These are phyloP conservation scores for Mimosa pudica DNA, from an alignment of 306 rosid species.

Conservation along the genomic window DNA sequence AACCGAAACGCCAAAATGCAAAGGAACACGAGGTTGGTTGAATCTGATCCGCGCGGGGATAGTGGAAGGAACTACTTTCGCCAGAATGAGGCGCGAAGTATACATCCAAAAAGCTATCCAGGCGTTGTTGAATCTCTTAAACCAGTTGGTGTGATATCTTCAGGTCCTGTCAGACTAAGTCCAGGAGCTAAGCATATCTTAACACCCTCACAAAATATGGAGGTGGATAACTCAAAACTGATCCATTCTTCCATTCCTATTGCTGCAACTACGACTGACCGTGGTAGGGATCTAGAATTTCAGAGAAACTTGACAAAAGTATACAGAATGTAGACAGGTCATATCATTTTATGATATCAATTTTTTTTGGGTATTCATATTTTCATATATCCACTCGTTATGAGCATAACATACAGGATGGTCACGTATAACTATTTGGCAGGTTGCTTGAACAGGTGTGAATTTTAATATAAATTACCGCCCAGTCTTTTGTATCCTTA, in stretches of 20 bases:
- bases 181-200: constrained; percentile 71
- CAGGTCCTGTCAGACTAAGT: constrained; percentile 59
- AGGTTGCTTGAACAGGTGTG: constrained; percentile 30
- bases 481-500: not conserved
- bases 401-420: constrained; percentile 16
- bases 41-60: constrained; percentile 37
- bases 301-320: constrained; percentile 56
- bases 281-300: constrained; percentile 46
- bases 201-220: constrained; percentile 55
- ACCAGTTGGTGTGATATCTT: constrained; percentile 38
- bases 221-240: constrained; percentile 51
- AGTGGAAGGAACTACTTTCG: constrained; percentile 32
- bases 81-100: constrained; percentile 33
- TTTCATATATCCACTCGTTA: not conserved
- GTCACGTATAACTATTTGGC: constrained; percentile 23
- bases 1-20: constrained; percentile 34
- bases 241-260: constrained; percentile 61
- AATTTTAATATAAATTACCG: constrained; percentile 5
- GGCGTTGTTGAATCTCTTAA: constrained; percentile 40
- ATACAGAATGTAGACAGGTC: constrained; percentile 58
- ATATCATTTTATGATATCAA: constrained; percentile 9
- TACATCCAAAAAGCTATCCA: constrained; percentile 29
- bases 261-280: constrained; percentile 41
- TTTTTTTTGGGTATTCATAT: constrained; percentile 13
- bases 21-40: constrained; percentile 31